phyloP scores from a whole-genome alignment of 345 rosid species.

The Salix arbutifolia region DNA sequence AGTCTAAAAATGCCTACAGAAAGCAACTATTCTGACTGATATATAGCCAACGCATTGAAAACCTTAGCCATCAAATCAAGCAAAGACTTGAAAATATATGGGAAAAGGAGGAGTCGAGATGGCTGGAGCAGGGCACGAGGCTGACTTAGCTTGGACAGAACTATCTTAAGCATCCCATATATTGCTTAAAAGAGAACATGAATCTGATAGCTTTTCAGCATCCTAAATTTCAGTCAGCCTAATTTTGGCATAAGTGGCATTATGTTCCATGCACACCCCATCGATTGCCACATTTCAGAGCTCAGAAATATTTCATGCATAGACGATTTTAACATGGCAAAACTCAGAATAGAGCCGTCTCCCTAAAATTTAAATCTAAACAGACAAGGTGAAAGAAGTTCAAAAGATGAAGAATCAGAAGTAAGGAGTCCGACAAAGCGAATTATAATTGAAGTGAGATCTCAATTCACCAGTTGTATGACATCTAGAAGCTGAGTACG shows the following conservation, averaged over 20 bases:
- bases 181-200: neutral
- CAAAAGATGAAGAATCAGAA: no score
- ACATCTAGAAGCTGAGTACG: slow-evolving; percentile 50
- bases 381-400: no score
- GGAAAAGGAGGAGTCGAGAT: neutral
- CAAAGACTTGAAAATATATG: neutral
- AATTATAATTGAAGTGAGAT: neutral
- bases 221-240: neutral
- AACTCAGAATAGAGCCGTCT: neutral
- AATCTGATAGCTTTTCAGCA: neutral
- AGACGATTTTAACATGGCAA: neutral
- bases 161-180: neutral
- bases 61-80: no score
- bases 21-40: no score
- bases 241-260: neutral
- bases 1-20: no score
- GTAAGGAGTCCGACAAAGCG: neutral
- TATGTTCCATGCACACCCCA: neutral
- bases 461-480: slow-evolving; percentile 46
- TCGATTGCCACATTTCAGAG: neutral
- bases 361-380: no score
- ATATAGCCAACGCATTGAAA: no score
- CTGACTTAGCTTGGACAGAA: neutral
- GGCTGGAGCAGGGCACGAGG: neutral
- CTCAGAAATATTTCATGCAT: neutral